Evolutionary conservation across 495 filamentous ascomycete species (phyloP), one percentile per base, ranked within the genome.

Genomic region (Talaromyces nanjingensis): DNA sequence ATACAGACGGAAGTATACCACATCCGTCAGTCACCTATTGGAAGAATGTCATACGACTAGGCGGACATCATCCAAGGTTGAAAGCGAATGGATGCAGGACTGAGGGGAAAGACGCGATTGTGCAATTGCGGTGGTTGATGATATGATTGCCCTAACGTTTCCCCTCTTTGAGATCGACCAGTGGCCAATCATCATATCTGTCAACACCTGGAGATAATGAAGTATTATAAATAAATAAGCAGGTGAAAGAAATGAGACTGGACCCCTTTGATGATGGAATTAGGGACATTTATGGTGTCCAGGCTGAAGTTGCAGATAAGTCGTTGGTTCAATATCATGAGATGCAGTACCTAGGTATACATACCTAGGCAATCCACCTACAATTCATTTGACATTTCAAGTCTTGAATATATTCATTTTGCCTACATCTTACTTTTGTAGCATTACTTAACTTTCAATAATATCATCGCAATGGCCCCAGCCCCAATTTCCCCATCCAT

Each of bases 401-500:
- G 14, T 16, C 2, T 42, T 42, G 37, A 16, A 16, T 42, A 39
- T 39, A 42, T 42, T 42, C 37, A 42, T 0, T 14, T 42, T 42
- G 12, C 11, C 37, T 49, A 20, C 18, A 8, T 47, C 42, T 20
- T 49, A 18, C 18, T 3, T 18, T 20, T 1, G 1, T 20, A 16
- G 16, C 12, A 45, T 49, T 20, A 20, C 18, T 20, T 4, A 22
- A 4, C 18, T 5, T 49, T 6, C 45, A 49, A 65, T 62, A 33
- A 66, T 64, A 53, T 7, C 64, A 72, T 16, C 34, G 45, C 45
- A 9, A 79, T 79, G 76, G 74, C 76, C 16, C 77, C 76, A 27
- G 74, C 74, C 60, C 78, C 87, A 14, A 88, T 88, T 65, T 76
- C 83, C 63, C 74, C 84, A 4, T 73, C 79, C 49, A 89, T 90